Evolutionary conservation across 768 basidiomycete genomes (phyloP), one percentile per base, ranked within the genome.

Genomic region (Lentinus brumalis): DNA sequence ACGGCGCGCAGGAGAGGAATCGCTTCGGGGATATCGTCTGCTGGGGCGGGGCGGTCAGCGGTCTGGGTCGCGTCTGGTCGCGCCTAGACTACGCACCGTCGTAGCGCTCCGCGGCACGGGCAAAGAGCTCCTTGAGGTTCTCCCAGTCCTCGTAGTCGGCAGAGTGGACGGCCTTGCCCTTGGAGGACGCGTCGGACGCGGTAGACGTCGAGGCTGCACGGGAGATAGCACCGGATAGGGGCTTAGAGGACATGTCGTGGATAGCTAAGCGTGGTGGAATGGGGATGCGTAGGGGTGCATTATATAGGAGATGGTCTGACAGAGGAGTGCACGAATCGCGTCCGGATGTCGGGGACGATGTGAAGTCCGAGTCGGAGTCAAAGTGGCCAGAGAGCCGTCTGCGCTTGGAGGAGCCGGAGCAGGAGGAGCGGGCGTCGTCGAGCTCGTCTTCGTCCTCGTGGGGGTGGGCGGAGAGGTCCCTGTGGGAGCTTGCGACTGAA

Each of bases 91-190:
- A 77, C 81, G 63, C 68, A 86, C 86, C 75, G 63, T 89, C 86
- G 64, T 84, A 87, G 59, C 79, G 77, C 61, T 86, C 82, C 3
- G 79, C 76, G 18, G 86, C 86, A 52, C 79, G 78, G 0, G 76
- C 73, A 68, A 86, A 87, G 10, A 88, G 76, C 58, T 86, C 84
- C 70, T 88, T 88, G 46, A 89, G 74, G 70, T 84, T 83, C 55
- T 85, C 79, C 88, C 88, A 89, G 67, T 88, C 87, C 55, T 83
- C 81, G 50, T 76, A 64, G 56, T 69, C 70, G 41, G 55, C 59
- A 14, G 64, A 54, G 35, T 38, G 39, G 51, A 59, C 50, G 63
- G 54, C 59, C 55, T 59, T 56, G 21, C 39, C 15, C 15, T 47
- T 31, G 60, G 54, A 50, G 46, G 59, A 50, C 49, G 45, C 38